These are phyloP conservation scores for Beauveria sp. DNA, from an alignment of 2,329 filamentous ascomycete species.

Conservation along the genomic window DNA sequence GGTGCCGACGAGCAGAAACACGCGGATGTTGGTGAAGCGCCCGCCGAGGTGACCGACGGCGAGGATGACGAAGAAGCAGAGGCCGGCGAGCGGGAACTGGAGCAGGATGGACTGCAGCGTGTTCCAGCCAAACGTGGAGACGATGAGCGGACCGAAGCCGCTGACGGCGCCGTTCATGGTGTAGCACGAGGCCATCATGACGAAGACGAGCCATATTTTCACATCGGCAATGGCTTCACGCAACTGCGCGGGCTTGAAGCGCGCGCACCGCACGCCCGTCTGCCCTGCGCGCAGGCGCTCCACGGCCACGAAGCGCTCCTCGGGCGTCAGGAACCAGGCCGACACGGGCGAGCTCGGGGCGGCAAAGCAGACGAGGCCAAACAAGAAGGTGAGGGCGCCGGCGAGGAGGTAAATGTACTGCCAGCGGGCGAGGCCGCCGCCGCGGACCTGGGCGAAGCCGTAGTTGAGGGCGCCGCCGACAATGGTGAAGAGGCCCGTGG, in stretches of 20 bases:
- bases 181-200: slow-evolving; percentile 66
- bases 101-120: slow-evolving; percentile 60
- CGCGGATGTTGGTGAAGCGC: slow-evolving; percentile 53
- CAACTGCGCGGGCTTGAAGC: slow-evolving; percentile 53
- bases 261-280: slow-evolving; percentile 54
- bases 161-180: slow-evolving; percentile 65
- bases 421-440: slow-evolving; percentile 51
- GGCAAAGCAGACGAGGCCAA: slow-evolving; percentile 56
- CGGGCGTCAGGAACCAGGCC: slow-evolving; percentile 60
- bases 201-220: slow-evolving; percentile 55
- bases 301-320: slow-evolving; percentile 57
- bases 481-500: slow-evolving; percentile 52
- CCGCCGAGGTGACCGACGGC: slow-evolving; percentile 58
- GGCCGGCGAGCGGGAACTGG: slow-evolving; percentile 64
- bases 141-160: slow-evolving; percentile 65
- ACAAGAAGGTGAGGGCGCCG: slow-evolving; percentile 54
- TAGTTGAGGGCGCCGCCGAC: slow-evolving; percentile 59
- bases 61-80: slow-evolving; percentile 62
- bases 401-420: slow-evolving; percentile 65
- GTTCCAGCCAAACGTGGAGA: slow-evolving; percentile 61
- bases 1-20: slow-evolving; percentile 56
- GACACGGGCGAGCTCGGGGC: slow-evolving; percentile 58
- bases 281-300: slow-evolving; percentile 56
- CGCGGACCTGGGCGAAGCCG: slow-evolving; percentile 55
- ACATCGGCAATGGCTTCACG: slow-evolving; percentile 49